phyloP scores from a whole-genome alignment of 2,329 filamentous ascomycete species.

The Arthrinium phaeospermum region DNA sequence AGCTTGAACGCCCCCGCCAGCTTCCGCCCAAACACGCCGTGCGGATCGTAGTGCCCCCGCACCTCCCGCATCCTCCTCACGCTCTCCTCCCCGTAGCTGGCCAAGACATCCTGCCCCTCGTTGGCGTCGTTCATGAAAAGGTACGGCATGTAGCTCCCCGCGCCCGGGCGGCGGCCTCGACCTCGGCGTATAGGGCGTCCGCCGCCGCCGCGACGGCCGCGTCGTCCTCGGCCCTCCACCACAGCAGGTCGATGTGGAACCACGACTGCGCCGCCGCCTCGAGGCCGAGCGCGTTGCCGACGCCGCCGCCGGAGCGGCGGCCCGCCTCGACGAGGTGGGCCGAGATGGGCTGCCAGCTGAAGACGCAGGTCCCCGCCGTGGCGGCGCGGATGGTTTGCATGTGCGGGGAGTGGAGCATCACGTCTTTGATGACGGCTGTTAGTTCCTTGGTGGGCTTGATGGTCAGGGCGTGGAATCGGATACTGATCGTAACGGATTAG shows the following conservation, averaged over 20 bases:
- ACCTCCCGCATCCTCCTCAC: constrained; percentile 10
- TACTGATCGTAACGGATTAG: neutral
- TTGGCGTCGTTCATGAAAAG: constrained; percentile 19
- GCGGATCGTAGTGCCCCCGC: neutral
- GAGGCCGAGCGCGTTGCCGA: constrained; percentile 2
- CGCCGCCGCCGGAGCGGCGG: neutral
- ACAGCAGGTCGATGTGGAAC: constrained; percentile 15
- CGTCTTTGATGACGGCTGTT: neutral
- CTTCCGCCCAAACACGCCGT: neutral
- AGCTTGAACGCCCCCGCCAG: constrained; percentile 12
- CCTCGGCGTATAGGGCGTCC: constrained; percentile 6
- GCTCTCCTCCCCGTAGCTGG: constrained; percentile 1
- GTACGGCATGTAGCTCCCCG: neutral
- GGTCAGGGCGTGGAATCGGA: constrained; percentile 5
- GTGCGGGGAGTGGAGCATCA: constrained; percentile 14
- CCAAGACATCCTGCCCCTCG: neutral
- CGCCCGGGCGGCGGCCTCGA: constrained; percentile 8
- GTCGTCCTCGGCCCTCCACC: constrained; percentile 8
- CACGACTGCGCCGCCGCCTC: constrained; percentile 14
- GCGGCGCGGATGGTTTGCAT: neutral
- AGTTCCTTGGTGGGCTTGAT: neutral
- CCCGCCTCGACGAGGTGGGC: constrained; percentile 4
- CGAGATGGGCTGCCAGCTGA: constrained; percentile 20
- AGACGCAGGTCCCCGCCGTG: neutral
- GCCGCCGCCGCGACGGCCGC: neutral